Evolutionary conservation across 179 eudicot species (phyloP).

Genomic region (Amaranthus tricolor): DNA sequence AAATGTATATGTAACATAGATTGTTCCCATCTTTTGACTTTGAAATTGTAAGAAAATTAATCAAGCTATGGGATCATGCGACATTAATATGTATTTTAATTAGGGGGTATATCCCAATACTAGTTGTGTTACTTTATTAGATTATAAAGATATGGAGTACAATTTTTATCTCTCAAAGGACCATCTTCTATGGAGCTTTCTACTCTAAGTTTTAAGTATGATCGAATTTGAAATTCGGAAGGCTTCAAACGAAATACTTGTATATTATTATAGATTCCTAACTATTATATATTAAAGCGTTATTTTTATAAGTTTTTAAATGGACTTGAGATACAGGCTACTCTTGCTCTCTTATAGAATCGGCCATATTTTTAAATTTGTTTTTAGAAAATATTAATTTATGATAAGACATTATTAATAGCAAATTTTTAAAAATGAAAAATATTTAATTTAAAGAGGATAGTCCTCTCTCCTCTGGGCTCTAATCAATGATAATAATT

Average conservation of each 20-base stretch:
- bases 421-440: too few species aligned
- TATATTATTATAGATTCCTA: too few species aligned
- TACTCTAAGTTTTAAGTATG: too few species aligned
- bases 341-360: too few species aligned
- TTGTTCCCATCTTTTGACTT: constrained; percentile 25
- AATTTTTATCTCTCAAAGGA: neutral
- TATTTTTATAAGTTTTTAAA: too few species aligned
- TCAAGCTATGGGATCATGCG: constrained; percentile 14
- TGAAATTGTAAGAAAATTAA: constrained; percentile 9
- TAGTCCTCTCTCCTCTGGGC: neutral
- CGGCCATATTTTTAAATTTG: too few species aligned
- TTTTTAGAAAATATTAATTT: too few species aligned
- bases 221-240: too few species aligned
- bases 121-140: neutral
- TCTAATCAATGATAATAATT: constrained; percentile 8
- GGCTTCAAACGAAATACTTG: too few species aligned
- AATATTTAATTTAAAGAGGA: neutral
- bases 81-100: constrained; percentile 13
- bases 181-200: neutral
- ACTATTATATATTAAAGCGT: too few species aligned
- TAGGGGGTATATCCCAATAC: constrained; percentile 16
- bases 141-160: neutral
- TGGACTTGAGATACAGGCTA: too few species aligned
- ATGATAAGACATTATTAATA: too few species aligned
- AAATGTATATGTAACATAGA: constrained; percentile 11